Evolutionary conservation across 768 basidiomycete species (phyloP), one percentile per base, ranked within the genome.

Genomic region (Pisolithus orientalis): DNA sequence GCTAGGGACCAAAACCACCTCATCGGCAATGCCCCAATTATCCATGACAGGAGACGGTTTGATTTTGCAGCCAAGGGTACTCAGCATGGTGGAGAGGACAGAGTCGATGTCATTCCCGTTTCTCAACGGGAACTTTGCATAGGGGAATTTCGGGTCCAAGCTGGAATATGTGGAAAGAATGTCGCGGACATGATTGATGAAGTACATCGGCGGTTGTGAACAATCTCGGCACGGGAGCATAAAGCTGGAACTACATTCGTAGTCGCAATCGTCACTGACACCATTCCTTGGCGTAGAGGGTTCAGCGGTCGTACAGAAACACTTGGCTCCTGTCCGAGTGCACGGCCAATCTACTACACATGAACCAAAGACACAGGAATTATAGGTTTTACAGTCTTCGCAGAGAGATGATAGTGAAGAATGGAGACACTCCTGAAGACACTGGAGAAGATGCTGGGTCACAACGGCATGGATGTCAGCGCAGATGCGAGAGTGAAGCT

Each of bases 301-400:
- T 44, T 60, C 62, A 47, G 63, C 57, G 39, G 62, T 59, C 39
- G 60, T 51, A 59, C 80, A 82, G n/a, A 67, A 66, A 59, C 80
- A 82, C 14, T 75, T 70, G 1, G 78, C 71, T 6, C 64, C 66
- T 39, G 60, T 63, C 44, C 68, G 72, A 50, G 79, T 75, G 50
- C 77, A 74, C 42, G 76, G 75, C 80, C 80, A 82, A 44, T 75
- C 70, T 62, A 76, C 79, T 8, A 80, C 67, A 53, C 77, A 73
- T 29, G 68, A 67, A 1, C 80, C 80, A 55, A 75, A 82, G 25
- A 82, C 77, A 52, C 80, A 77, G 21, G 76, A 63, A 59, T 80
- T 74, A 60, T 78, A 81, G 17, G 73, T 68, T 56, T 71, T 66
- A 62, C 78, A 80, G 52, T 80, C 74, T 32, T 72, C 59, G 59